These are phyloP conservation scores for Iris macrosiphon DNA, from an alignment of 106 monocot genomes.

Conservation along the genomic window DNA sequence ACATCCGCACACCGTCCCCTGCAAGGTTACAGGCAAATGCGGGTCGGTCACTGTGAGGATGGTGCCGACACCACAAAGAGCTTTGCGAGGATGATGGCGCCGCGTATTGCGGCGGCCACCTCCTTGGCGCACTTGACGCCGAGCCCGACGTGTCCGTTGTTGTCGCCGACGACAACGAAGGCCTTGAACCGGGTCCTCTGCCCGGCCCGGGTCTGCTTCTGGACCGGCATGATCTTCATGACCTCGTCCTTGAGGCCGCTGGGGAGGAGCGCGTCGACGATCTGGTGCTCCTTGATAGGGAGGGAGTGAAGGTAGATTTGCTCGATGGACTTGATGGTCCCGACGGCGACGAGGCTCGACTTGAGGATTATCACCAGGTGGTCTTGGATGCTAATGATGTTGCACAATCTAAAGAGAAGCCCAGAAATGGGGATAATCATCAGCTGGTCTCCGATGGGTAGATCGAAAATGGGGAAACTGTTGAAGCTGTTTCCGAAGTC, in stretches of 20 bases:
- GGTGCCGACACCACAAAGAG: slow-evolving; percentile 39
- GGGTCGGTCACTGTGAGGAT: too few relatives aligned
- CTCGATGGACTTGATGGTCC: slow-evolving; percentile 21
- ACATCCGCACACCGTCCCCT: too few relatives aligned
- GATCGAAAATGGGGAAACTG: too few relatives aligned
- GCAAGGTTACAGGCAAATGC: too few relatives aligned
- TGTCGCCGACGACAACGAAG: slow-evolving; percentile 57
- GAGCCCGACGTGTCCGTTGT: slow-evolving; percentile 40
- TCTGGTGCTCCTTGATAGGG: slow-evolving; percentile 48
- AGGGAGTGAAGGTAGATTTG: slow-evolving; percentile 59
- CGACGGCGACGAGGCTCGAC: slow-evolving; percentile 37
- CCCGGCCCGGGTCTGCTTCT: slow-evolving; percentile 20
- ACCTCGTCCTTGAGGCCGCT: slow-evolving; percentile 19
- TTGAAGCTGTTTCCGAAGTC: too few relatives aligned
- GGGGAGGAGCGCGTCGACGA: slow-evolving; percentile 9
- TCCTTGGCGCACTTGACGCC: slow-evolving; percentile 56
- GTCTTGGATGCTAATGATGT: too few relatives aligned
- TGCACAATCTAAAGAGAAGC: too few relatives aligned
- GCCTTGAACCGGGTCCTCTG: slow-evolving; percentile 58
- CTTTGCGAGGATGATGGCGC: slow-evolving; percentile 47
- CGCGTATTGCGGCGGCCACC: slow-evolving; percentile 43
- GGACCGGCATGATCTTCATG: slow-evolving; percentile 25
- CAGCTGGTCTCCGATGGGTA: too few relatives aligned
- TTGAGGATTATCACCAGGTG: too few relatives aligned
- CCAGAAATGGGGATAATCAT: too few relatives aligned